Base-by-base conservation (phyloP, 1,284 basidiomycete species). In the Vanrija humicola region DNA sequence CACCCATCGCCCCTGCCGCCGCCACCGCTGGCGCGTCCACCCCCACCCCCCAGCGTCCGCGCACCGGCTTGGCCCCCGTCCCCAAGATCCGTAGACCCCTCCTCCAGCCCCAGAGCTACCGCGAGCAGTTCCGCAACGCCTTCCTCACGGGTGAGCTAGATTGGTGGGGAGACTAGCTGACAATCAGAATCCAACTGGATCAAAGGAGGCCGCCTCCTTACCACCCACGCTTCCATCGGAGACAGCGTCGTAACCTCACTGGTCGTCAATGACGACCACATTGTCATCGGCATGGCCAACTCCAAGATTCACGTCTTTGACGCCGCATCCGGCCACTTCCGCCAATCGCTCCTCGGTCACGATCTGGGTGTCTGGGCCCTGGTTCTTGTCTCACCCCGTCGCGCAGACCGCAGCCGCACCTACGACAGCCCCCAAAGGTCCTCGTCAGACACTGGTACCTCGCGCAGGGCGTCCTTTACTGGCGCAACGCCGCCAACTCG, bases 301-400 rank as follows among this genome's bases (percentile, higher is more conserved):
- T 83, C 84, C 64, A 86, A 86, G 62, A 89, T 98, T 45, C 89
- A 93, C 69, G 82, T 97, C 23, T 97, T 95, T 76, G 87, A 86
- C 64, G 86, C 88, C 1, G 79, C 79, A 40, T 89, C 88, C 0
- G 95, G 94, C 0, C 82, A 87, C 6, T 84, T 89, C 48, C 81
- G 82, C 28, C 82, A 86, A 45, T 90, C 89, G 0, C 82, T 98
- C 3, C 79, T 84, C 1, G 95, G 93, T 0, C 94, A 97, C 75
- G 86, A 88, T 18, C 80, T 82, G 9, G 95, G 95, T 10, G 93
- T 98, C 0, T 98, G 95, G 95, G 88, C 89, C 15, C 83, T 98
- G 10, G 85, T 87, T 48, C 81, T 98, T 38, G 84, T 82, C 18
- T 69, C 70, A 12, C 67, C 72, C 23, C 49, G 47, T 23, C 46